Percentiles rank a stretch among this genome's conserved stretches.
phyloP scores from a whole-genome alignment of 345 rosid species.

The Gossypium mustelinum region DNA sequence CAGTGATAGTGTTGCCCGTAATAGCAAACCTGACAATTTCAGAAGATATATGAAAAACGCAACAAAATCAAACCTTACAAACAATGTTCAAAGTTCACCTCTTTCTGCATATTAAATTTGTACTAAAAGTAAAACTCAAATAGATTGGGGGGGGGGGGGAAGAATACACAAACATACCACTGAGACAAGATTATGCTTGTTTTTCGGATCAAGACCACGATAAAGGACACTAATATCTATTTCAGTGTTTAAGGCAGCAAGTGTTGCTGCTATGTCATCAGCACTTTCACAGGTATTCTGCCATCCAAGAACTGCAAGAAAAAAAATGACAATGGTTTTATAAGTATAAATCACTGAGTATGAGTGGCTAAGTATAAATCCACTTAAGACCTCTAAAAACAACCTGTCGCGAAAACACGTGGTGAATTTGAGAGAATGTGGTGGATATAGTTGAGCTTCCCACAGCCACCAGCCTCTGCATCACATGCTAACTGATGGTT shows the following conservation, averaged over 20 bases:
- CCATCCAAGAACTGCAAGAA: constrained; percentile 89
- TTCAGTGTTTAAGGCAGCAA: constrained; percentile 69
- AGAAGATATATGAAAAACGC: constrained; percentile 12
- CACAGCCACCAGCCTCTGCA: constrained; percentile 81
- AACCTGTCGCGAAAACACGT: constrained; percentile 83
- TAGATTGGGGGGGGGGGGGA: neutral
- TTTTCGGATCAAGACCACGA: constrained; percentile 72
- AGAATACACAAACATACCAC: constrained; percentile 48
- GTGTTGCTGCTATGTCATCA: constrained; percentile 78
- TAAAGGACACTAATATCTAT: constrained; percentile 81
- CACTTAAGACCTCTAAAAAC: constrained; percentile 2
- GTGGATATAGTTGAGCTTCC: constrained; percentile 71
- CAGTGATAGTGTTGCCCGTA: constrained; percentile 99
- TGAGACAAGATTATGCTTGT: constrained; percentile 64
- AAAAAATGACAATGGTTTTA: constrained; percentile 7
- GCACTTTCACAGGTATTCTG: constrained; percentile 84
- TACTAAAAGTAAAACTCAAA: neutral
- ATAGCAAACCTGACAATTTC: constrained; percentile 77
- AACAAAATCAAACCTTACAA: neutral
- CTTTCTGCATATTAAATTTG: neutral
- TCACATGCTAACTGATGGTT: constrained; percentile 92
- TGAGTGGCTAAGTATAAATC: constrained; percentile 12
- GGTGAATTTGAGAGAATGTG: constrained; percentile 75
- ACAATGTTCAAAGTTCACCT: neutral
- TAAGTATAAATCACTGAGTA: constrained; percentile 7